These are phyloP conservation scores for Pseudocercospora fuligena DNA, from an alignment of 2,329 filamentous ascomycete genomes.

Conservation along the genomic window DNA sequence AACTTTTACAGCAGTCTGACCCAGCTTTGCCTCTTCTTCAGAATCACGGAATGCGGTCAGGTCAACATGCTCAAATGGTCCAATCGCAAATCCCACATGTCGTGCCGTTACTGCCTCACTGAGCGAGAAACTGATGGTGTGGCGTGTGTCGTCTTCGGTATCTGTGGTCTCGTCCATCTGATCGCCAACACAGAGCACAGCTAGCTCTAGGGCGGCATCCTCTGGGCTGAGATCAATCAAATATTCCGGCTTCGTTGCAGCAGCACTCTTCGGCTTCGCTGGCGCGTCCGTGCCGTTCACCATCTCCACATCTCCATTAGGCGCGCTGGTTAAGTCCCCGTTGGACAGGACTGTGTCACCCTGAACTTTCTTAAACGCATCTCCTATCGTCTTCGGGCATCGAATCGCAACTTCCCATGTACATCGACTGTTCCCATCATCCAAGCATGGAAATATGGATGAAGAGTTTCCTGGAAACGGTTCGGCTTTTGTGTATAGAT, in stretches of 20 bases:
- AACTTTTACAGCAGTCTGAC: conserved; percentile 83
- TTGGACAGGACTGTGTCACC: conserved; percentile 22
- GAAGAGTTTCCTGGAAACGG: conserved; percentile 78
- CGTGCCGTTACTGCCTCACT: conserved; percentile 77
- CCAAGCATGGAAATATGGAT: conserved; percentile 90
- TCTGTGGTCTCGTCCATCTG: conserved; percentile 81
- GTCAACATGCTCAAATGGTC: conserved; percentile 93
- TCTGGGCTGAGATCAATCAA: conserved; percentile 65
- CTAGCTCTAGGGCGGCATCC: conserved; percentile 86
- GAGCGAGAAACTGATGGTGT: conserved; percentile 84
- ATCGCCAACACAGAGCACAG: conserved; percentile 88
- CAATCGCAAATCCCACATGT: conserved; percentile 91
- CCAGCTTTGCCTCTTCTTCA: conserved; percentile 89
- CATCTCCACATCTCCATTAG: conserved; percentile 42
- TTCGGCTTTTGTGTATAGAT: conserved; percentile 86
- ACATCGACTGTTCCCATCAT: conserved; percentile 79
- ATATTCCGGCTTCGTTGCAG: conserved; percentile 42
- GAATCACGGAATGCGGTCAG: conserved; percentile 81
- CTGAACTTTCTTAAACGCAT: conserved; percentile 60
- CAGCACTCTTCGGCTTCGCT: conserved; percentile 21
- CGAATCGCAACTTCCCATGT: conserved; percentile 89
- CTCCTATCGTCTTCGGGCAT: conserved; percentile 83
- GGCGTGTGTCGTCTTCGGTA: conserved; percentile 76
- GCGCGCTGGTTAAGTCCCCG: conserved; percentile 46
- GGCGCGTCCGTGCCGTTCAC: conserved; percentile 42